Evolutionary conservation across 306 rosid genomes (phyloP), one percentile per base, ranked within the genome.

Genomic region (Myrica gale): DNA sequence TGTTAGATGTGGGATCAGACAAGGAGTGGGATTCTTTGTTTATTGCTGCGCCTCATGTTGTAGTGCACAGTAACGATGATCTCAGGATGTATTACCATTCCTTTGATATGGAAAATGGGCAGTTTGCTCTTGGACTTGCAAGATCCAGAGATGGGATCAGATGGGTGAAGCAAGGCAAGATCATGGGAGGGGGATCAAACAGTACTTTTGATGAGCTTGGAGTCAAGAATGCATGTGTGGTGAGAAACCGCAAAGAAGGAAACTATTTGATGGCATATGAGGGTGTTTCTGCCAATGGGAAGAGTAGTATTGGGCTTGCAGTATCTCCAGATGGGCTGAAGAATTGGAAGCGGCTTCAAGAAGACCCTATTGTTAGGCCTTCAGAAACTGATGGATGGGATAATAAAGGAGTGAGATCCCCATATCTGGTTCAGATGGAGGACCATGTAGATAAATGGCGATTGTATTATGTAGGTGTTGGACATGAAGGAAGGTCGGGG

Each of bases 361-460:
- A 57, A 4, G 70, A 42, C 4, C 43, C 75, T 7, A 20, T 39
- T 69, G 1, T 77, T 13, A 10, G 26, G 10, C 52, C 62, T 5
- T 43, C 65, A 39, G 80, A n/a, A 41, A 72, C 52, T 0, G 68
- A 80, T 44, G 76, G 68, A 21, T 80, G 84, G 84, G 84, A 80
- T 50, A 61, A 54, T 63, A 52, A n/a, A 17, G 80, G 72, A 48
- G 76, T 75, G 0, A 76, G 84, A 9, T 75, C 84, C 6, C 84
- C 84, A 13, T 61, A 73, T 62, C 37, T 80, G 68, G 76, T 80
- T n/a, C 76, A 60, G 16, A 69, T 69, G 76, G 75, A 69, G 26
- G 79, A 60, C 3, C 32, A 80, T 3, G 54, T 1, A 17, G 84
- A 69, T 3, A 9, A 58, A 55, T 74, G 76, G 84, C 61, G 84